These are phyloP conservation scores for Apiospora rasikravindrae DNA, from an alignment of 2,329 filamentous ascomycete species.

Conservation along the genomic window DNA sequence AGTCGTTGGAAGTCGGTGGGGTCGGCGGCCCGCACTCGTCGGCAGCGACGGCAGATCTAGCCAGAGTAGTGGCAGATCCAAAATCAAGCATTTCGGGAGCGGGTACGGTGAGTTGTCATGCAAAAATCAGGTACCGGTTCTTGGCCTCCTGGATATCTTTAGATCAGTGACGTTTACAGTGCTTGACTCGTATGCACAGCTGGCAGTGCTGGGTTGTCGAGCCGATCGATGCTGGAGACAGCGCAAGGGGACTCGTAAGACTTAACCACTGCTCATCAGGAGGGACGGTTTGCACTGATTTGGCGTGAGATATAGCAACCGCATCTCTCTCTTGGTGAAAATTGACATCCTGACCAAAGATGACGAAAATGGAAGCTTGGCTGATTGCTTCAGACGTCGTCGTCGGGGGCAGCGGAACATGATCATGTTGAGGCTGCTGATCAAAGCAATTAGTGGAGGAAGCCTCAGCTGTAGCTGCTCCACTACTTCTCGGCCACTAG, in stretches of 20 bases:
- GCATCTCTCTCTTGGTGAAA: neutral
- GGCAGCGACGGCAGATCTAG: constrained; percentile 10
- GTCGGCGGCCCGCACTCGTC: neutral
- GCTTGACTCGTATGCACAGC: neutral
- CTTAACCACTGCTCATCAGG: neutral
- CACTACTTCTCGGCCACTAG: constrained; percentile 3
- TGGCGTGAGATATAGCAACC: neutral
- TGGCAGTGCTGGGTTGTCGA: neutral
- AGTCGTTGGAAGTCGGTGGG: neutral
- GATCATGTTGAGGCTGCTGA: neutral
- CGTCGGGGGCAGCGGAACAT: neutral
- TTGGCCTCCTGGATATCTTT: neutral
- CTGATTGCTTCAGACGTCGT: neutral
- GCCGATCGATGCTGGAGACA: neutral
- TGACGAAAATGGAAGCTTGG: neutral
- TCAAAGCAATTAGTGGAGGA: neutral
- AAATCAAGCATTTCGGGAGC: constrained; percentile 1
- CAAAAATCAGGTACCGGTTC: constrained; percentile 20
- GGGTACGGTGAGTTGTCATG: constrained; percentile 3
- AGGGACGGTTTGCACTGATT: neutral
- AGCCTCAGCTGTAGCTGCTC: neutral
- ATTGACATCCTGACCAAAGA: neutral
- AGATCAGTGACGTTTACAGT: neutral
- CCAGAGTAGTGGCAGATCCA: constrained; percentile 5
- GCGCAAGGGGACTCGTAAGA: neutral